Evolutionary conservation across 306 rosid genomes (phyloP), one percentile per base, ranked within the genome.

Genomic region (Ochetophila trinervis): DNA sequence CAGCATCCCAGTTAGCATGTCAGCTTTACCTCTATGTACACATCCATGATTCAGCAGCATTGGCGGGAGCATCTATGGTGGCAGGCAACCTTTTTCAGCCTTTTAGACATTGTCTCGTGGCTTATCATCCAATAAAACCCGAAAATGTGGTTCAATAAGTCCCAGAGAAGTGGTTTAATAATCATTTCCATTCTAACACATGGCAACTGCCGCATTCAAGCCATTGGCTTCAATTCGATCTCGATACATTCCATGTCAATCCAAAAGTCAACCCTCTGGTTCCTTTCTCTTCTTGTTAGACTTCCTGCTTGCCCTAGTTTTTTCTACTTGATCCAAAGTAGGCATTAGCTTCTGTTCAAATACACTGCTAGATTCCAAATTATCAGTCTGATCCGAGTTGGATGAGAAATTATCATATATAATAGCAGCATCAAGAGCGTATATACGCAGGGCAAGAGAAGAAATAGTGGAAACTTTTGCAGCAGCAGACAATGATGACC

Each of bases 401-500:
- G 87, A 79, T 57, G 18, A 57, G 36, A 57, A 27, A 83, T 87
- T 93, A 83, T 88, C 99, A 53, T 90, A 94, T 17, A 86, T 30
- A 72, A 94, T 88, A 53, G 95, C 95, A 10, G 96, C 84, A 85
- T 94, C 99, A 59, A 94, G 97, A 67, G 99, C 76, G 82, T 86
- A 90, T 69, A 94, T 82, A 17, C 97, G 90, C 27, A 94, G 86
- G 50, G 99, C 88, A 60, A 94, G 97, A 70, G 99, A 69, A 60
- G 99, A 81, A 64, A 90, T 60, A 3, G 95, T 88, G 30, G 99
- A 84, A 68, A 83, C 84, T 78, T 83, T 86, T 67, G 91, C 95
- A 24, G 99, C 97, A 74, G 96, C 99, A 17, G 99, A 84, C 77
- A 81, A 89, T 52, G 99, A 90, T 21, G 99, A 94, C 99, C 99